Percentiles rank a stretch among this genome's conserved stretches.
phyloP scores from a whole-genome alignment of 2,329 filamentous ascomycete species.

The Ceratocystis albifundus region DNA sequence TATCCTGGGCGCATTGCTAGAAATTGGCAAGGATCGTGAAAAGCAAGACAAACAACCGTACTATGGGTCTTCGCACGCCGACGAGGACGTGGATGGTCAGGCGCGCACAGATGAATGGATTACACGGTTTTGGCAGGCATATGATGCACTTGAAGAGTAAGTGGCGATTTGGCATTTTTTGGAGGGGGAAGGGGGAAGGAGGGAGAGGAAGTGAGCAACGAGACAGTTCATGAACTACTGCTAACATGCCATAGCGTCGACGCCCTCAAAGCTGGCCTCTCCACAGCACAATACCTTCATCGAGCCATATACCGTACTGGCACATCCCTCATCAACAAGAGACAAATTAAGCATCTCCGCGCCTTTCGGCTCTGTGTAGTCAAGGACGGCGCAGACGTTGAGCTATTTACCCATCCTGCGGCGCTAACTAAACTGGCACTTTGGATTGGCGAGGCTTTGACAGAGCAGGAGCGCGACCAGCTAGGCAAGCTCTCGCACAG shows the following conservation, averaged over 20 bases:
- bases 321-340: constrained; percentile 81
- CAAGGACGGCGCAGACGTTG: constrained; percentile 83
- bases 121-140: constrained; percentile 57
- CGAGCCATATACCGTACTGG: constrained; percentile 88
- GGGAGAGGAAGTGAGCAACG: neutral
- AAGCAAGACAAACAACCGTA: constrained; percentile 23
- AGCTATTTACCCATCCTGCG: constrained; percentile 84
- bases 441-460: constrained; percentile 87
- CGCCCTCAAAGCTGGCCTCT: constrained; percentile 61
- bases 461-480: constrained; percentile 71
- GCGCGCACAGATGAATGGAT: constrained; percentile 54
- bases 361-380: constrained; percentile 93
- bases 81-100: constrained; percentile 39
- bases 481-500: constrained; percentile 58
- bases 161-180: constrained; percentile 26
- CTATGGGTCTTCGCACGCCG: constrained; percentile 24
- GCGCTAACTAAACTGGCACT: constrained; percentile 86
- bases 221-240: constrained; percentile 37
- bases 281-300: constrained; percentile 78
- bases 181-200: constrained; percentile 17
- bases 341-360: constrained; percentile 81
- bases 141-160: constrained; percentile 59
- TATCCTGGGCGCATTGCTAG: constrained; percentile 78
- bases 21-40: constrained; percentile 60
- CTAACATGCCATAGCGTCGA: constrained; percentile 50